Base-by-base conservation (phyloP, 2,329 filamentous ascomycete genomes). In the Monosporascus sp. region DNA sequence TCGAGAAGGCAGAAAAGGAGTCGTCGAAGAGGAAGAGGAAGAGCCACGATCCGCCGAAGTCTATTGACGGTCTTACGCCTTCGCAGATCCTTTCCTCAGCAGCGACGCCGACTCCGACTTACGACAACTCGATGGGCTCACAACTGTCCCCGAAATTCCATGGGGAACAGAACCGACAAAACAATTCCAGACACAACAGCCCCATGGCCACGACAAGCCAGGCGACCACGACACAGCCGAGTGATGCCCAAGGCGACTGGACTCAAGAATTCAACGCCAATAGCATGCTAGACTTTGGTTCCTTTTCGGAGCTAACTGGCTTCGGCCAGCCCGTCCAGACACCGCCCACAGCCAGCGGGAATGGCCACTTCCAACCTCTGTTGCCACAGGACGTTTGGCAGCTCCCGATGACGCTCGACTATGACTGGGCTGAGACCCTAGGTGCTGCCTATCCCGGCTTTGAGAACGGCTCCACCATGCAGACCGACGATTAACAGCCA, bases 321-420 rank as follows among this genome's bases (percentile, higher is more conserved):
- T 78, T 77, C 48, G 71, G 71, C 8, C 67, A 69, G 58, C 61
- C 66, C 7, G 59, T 56, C 51, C 65, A 53, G 47, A 69, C 59
- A 40, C 66, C 58, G 20, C 60, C 51, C 44, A 57, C 63, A 47
- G 46, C 56, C 17, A 34, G 55, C 47, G 56, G 64, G 7, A 58
- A 61, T 7, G 66, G 66, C n/a, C 66, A 65, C 7, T 91, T 92
- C 66, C 87, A 92, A 61, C 92, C 92, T 0, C 87, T 96, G 64
- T 84, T 97, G 22, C 93, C 94, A 5, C 91, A 93, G 63, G 94
- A 97, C 71, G 73, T 97, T 26, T 99, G 94, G 85, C 88, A 93
- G 69, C 86, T 97, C 83, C 92, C 93, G 1, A 96, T 96, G 86
- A 95, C 90, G 3, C 80, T 97, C 22, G 93, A 97, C 67, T 97